Percentiles rank a stretch among this genome's conserved stretches.
These are phyloP conservation scores for Blastobotrys indianensis DNA, from an alignment of 1,139 yeast genomes.

Conservation along the genomic window DNA sequence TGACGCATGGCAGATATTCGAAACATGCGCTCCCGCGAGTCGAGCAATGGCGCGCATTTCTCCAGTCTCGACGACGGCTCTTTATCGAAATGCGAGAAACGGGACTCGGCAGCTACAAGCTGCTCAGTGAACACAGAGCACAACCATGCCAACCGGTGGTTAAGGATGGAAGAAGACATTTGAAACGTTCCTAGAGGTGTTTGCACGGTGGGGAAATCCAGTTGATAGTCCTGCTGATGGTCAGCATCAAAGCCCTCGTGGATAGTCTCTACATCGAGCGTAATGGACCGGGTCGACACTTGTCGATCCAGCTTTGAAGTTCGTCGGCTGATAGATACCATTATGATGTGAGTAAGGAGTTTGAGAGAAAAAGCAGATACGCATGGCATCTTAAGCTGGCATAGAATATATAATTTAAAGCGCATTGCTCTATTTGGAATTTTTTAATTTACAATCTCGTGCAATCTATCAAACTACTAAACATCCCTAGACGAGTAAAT, in stretches of 20 bases:
- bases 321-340: background rate
- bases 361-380: background rate
- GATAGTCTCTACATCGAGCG: background rate
- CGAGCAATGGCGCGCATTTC: background rate
- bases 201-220: background rate
- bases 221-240: background rate
- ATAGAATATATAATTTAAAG: too few relatives aligned
- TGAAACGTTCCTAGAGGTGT: conserved; percentile 1
- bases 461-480: too few relatives aligned
- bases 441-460: too few relatives aligned
- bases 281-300: background rate
- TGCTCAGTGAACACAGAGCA: conserved; percentile 1
- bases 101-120: background rate
- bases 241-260: background rate
- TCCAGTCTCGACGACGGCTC: background rate
- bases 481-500: too few relatives aligned
- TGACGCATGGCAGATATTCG: conserved; percentile 1
- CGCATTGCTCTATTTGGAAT: too few relatives aligned
- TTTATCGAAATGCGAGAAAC: background rate
- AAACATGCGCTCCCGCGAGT: conserved; percentile 2
- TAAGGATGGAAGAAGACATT: background rate
- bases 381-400: too few relatives aligned
- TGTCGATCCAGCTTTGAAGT: background rate
- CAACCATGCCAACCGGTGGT: background rate
- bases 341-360: background rate